Base-by-base conservation (phyloP, 2,329 filamentous ascomycete genomes). In the Colletotrichum lindemuthianum region DNA sequence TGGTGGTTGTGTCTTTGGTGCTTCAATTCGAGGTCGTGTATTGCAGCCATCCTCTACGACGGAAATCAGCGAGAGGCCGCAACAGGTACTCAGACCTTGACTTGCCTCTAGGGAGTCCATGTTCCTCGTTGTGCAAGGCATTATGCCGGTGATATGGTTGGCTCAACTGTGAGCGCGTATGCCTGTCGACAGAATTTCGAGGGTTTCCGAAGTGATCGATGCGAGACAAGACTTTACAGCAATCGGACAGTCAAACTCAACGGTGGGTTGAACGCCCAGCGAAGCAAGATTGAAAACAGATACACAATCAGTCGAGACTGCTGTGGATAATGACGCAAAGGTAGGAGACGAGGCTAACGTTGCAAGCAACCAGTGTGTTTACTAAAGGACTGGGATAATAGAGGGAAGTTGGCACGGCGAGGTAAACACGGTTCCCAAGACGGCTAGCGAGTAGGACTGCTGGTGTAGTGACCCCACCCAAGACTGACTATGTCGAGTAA, bases 1-100 rank as follows among this genome's bases (percentile, higher is more conserved):
- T 88, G 82, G 69, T 90, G 88, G 59, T 86, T 77, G 68, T 84
- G 86, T 65, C 85, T 83, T 69, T 90, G 87, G 74, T 94, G 92
- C 70, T 86, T 86, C 66, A 91, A 78, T 74, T 96, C 92, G 57
- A 93, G 84, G 32, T 82, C 76, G 68, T 85, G 83, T 40, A 86
- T 78, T 34, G 75, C 75, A 63, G 80, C 76, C 60, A 76, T 73
- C 63, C 78, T 80, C 84, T 87, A 53, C 45, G 41, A 41, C 8
- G 40, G n/a, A 33, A 6, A 4, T 45, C 6, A 36, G 59, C 16
- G 59, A 55, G 4, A 49, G n/a, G 24, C n/a, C 15, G 15, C 13
- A 16, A 44, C 41, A 3, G 41, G n/a, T 15, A 2, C 13, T 13
- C 3, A 13, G 8, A 13, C n/a, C 16, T 15, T 15, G 6, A 65